Evolutionary conservation across 2,329 filamentous ascomycete genomes (phyloP), one percentile per base, ranked within the genome.

Genomic region (Fusarium marasasianum): DNA sequence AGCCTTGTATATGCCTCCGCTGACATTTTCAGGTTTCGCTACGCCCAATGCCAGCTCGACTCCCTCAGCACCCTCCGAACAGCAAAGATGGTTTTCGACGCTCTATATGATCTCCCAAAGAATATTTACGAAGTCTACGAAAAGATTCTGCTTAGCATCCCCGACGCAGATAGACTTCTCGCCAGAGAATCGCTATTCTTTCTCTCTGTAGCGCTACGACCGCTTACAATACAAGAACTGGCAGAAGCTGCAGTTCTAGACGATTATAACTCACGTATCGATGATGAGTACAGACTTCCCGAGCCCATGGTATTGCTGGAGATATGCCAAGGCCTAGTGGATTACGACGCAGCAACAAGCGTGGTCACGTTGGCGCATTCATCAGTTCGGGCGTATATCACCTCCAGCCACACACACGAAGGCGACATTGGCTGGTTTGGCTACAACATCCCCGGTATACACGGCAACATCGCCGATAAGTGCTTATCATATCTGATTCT

Each of bases 261-360:
- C 0, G 31, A 15, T 4, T 26, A 10, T 6, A 20, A 53, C 0
- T 0, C 48, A 5, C 15, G 17, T 2, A 37, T 53, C 17, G 33
- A 37, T 0, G 31, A 53, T 0, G 33, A 53, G n/a, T 53, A 8
- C 9, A 37, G 48, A 26, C 12, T 53, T 0, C 31, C 48, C 0
- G 48, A 37, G 4, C 48, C 33, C 0, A 53, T 37, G 33, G 31
- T 26, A 1, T 26, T 53, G 2, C n/a, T 37, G 0, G 48, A 53
- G 11, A 37, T 37, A 5, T 53, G 48, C 1, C 33, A 53, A 53
- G 48, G 48, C 4, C 48, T 37, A 4, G 12, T 53, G 4, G 33
- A 53, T 3, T 53, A 26, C 17, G 48, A 53, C 0, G 17, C n/a
- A 26, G n/a, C 17, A 26, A 37, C 48, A 37, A 3, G 3, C 6